These are phyloP conservation scores for Hirschioporus abietinus DNA, from an alignment of 768 basidiomycete species.

Conservation along the genomic window DNA sequence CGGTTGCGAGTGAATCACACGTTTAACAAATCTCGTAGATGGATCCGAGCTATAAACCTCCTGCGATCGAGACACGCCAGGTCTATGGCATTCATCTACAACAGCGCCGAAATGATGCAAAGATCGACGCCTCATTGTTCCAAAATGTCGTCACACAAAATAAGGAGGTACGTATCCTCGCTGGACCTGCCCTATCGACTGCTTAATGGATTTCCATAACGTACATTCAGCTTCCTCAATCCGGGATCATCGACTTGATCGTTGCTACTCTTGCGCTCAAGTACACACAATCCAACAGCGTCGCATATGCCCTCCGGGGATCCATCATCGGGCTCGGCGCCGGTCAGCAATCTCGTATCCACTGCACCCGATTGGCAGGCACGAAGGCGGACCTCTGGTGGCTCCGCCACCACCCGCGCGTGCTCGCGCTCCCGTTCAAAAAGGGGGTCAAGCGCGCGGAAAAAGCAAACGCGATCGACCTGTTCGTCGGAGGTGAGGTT, in stretches of 20 bases:
- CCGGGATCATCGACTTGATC: conserved; percentile 85
- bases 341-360: conserved; percentile 97
- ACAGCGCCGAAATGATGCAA: conserved; percentile 86
- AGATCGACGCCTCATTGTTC: conserved; percentile 79
- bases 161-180: conserved; percentile 56
- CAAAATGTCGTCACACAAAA: conserved; percentile 84
- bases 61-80: conserved; percentile 84
- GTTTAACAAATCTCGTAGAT: conserved; percentile 47
- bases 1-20: too few relatives aligned
- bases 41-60: conserved; percentile 77
- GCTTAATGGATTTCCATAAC: not conserved
- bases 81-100: conserved; percentile 90
- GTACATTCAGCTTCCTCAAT: conserved; percentile 56
- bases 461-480: conserved; percentile 96
- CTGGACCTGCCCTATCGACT: not conserved
- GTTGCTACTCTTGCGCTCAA: conserved; percentile 96
- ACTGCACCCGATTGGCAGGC: conserved; percentile 97
- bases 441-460: conserved; percentile 97
- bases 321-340: conserved; percentile 94
- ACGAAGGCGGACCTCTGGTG: conserved; percentile 99
- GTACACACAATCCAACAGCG: conserved; percentile 99
- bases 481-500: conserved; percentile 87
- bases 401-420: conserved; percentile 94
- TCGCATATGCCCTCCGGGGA: conserved; percentile 90
- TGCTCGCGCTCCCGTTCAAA: conserved; percentile 91